Base-by-base conservation (phyloP, 345 rosid genomes). In the Adansonia digitata region DNA sequence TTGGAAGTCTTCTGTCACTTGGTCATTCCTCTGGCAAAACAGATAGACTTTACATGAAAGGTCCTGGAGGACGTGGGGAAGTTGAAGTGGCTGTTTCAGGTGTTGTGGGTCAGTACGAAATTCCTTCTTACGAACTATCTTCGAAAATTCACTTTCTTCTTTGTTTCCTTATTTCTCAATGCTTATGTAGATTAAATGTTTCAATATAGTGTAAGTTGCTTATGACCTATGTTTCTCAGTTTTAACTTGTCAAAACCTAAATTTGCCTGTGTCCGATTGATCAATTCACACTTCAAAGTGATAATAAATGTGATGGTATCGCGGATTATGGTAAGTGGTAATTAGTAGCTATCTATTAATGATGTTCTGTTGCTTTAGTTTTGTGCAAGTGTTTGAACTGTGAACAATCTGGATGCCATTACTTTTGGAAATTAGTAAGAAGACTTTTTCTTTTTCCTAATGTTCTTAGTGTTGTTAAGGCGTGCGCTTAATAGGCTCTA, bases 41-140 rank as follows among this genome's bases (percentile, higher is more conserved):
- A 35, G 98, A 93, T 75, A 82, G 92, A 71, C 89, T 93, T 43
- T 93, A 84, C 84, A 95, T 95, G 99, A 93, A 80, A 76, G 99
- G 98, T 74, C 99, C 98, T 29, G 98, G 97, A 81, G 99, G 99
- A 77, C 91, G 94, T 67, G 99, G 99, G 75, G 97, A 93, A 85
- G 99, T 95, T 70, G 99, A 95, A 86, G 98, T 91, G 49, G 97
- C 97, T 71, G 98, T 95, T 77, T 88, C 99, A 82, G 93, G 98
- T 69, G 93, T 95, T 80, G 82, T 85, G 39, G 97, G 99, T 89
- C 75, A 1, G 71, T 75, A 35, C 56, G 22, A 49, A 14, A 42
- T 67, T 40, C 14, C 31, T 75, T 56, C 57, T 76, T 51, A 27
- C 31, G 27, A 22, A 46, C 45, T 71, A 2, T 65, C 31, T 2